These are phyloP conservation scores for Salix udensis DNA, from an alignment of 345 rosid species.

Conservation along the genomic window DNA sequence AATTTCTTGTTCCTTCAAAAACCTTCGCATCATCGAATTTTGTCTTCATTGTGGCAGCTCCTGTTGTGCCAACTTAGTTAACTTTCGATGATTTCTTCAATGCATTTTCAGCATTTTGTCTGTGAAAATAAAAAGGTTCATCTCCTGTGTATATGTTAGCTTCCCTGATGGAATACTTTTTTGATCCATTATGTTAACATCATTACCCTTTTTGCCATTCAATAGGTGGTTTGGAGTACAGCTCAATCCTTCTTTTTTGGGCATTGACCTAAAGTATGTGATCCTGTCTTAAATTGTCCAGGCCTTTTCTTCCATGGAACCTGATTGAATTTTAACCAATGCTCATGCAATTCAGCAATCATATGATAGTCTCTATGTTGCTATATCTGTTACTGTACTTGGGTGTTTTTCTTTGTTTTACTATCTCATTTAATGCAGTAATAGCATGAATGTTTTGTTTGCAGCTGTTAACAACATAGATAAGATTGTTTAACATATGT, in stretches of 20 bases:
- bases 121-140: constrained; percentile 6
- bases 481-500: not conserved
- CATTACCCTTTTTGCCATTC: constrained; percentile 20
- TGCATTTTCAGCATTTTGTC: not conserved
- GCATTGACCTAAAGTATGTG: constrained; percentile 87
- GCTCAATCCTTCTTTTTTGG: constrained; percentile 79
- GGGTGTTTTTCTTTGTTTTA: not conserved
- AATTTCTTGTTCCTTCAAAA: too few species aligned
- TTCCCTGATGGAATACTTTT: constrained; percentile 5
- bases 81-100: not conserved
- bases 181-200: constrained; percentile 3
- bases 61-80: not conserved
- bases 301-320: not conserved
- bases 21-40: not conserved
- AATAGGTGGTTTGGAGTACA: constrained; percentile 92
- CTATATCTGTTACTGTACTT: not conserved
- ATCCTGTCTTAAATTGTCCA: not conserved
- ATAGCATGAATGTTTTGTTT: not conserved
- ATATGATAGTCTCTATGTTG: not conserved
- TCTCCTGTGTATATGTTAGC: constrained; percentile 1
- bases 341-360: not conserved
- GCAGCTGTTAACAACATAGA: not conserved
- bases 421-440: not conserved
- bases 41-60: not conserved
- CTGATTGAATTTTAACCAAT: not conserved